These are phyloP conservation scores for Sideroxylon spinosum DNA, from an alignment of 179 eudicot genomes.

Conservation along the genomic window DNA sequence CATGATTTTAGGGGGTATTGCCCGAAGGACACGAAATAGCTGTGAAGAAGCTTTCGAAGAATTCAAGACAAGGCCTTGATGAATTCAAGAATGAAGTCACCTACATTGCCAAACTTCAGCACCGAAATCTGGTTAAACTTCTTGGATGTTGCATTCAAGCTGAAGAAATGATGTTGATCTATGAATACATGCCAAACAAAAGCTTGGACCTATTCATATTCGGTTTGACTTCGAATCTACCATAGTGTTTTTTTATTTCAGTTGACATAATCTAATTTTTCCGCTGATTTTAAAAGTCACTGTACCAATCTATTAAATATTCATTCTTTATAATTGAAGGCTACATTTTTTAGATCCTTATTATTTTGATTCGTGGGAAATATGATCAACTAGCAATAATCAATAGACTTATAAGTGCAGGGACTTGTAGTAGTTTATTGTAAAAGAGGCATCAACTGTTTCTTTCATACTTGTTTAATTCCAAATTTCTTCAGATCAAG, in stretches of 20 bases:
- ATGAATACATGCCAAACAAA: conserved; percentile 32
- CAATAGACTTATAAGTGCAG: too few relatives aligned
- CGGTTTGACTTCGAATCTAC: neutral
- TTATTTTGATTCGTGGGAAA: too few relatives aligned
- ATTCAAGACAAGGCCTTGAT: conserved; percentile 23
- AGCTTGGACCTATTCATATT: conserved; percentile 21
- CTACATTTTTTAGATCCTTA: too few relatives aligned
- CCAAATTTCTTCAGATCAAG: too few relatives aligned
- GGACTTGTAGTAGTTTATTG: too few relatives aligned
- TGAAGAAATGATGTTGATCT: conserved; percentile 26
- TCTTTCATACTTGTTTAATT: too few relatives aligned
- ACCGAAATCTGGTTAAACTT: conserved; percentile 28
- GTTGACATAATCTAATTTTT: neutral
- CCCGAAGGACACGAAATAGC: neutral
- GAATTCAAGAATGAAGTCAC: conserved; percentile 32
- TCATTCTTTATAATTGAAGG: too few relatives aligned
- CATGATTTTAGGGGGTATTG: conserved; percentile 17
- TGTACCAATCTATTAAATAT: too few relatives aligned
- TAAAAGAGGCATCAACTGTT: too few relatives aligned
- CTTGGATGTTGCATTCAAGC: conserved; percentile 16
- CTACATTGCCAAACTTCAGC: conserved; percentile 27
- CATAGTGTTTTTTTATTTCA: conserved; percentile 2
- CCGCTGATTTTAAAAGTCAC: too few relatives aligned
- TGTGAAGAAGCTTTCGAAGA: conserved; percentile 28
- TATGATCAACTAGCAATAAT: too few relatives aligned